These are phyloP conservation scores for Bruguiera gymnorhiza DNA, from an alignment of 345 rosid species.

Conservation along the genomic window DNA sequence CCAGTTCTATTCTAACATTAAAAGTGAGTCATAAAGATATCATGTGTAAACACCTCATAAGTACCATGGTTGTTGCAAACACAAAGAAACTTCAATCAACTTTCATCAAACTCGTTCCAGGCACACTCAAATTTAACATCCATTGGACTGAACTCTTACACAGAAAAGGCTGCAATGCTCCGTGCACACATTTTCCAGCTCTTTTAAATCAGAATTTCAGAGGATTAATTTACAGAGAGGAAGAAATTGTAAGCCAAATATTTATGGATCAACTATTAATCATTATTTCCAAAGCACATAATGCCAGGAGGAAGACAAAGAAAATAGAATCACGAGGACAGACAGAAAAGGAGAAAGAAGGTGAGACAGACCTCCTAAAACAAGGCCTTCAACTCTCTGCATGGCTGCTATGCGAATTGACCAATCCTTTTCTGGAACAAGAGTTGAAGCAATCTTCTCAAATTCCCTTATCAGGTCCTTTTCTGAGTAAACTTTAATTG, in stretches of 20 bases:
- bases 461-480: slow-evolving; percentile 90
- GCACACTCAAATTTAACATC: too few species aligned
- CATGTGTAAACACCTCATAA: too few species aligned
- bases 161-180: too few species aligned
- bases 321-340: not conserved
- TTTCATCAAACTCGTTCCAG: too few species aligned
- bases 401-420: slow-evolving; percentile 93
- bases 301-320: not conserved
- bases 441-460: slow-evolving; percentile 81
- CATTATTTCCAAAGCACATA: not conserved
- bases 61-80: too few species aligned
- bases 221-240: too few species aligned
- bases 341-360: not conserved
- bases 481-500: slow-evolving; percentile 86
- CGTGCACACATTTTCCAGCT: not conserved
- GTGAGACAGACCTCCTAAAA: slow-evolving; percentile 69
- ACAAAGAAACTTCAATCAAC: too few species aligned
- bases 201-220: not conserved
- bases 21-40: too few species aligned
- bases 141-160: too few species aligned
- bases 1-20: too few species aligned
- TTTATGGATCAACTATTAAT: not conserved
- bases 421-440: slow-evolving; percentile 99
- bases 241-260: not conserved
- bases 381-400: slow-evolving; percentile 98